These are phyloP conservation scores for Cutaneotrichosporon cutaneum DNA, from an alignment of 1,284 basidiomycete genomes.

Conservation along the genomic window DNA sequence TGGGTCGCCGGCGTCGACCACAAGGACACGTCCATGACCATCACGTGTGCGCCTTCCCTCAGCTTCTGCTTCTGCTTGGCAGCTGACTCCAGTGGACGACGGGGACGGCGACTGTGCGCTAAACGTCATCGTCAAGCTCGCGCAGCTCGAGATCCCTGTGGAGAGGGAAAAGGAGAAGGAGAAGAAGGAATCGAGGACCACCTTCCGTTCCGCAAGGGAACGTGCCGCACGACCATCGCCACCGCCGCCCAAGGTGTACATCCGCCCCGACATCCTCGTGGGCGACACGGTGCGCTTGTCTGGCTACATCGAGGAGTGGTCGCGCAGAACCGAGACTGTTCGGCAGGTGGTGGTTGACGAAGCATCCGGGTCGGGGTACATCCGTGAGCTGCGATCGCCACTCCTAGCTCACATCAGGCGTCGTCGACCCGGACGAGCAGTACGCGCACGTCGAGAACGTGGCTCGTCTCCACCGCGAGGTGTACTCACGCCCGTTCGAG, in stretches of 20 bases:
- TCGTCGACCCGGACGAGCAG: constrained; percentile 43
- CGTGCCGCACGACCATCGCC: background rate
- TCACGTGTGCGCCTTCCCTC: constrained; percentile 29
- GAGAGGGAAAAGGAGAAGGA: background rate
- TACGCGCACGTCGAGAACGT: constrained; percentile 30
- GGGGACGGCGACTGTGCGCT: constrained; percentile 40
- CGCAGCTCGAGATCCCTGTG: constrained; percentile 11
- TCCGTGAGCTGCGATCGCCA: constrained; percentile 27
- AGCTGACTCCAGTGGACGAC: constrained; percentile 40
- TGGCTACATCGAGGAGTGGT: constrained; percentile 43
- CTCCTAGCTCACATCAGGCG: constrained; percentile 25
- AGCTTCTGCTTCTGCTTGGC: background rate
- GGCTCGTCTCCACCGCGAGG: constrained; percentile 27
- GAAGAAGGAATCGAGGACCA: background rate
- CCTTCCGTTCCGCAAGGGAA: constrained; percentile 19
- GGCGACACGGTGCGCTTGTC: constrained; percentile 44
- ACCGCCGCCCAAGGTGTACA: constrained; percentile 23
- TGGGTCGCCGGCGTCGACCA: constrained; percentile 46
- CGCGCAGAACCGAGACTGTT: constrained; percentile 28
- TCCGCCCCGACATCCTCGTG: constrained; percentile 38
- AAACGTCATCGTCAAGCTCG: constrained; percentile 28
- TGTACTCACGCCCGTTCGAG: constrained; percentile 39
- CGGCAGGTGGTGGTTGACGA: constrained; percentile 41
- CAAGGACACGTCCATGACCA: constrained; percentile 34
- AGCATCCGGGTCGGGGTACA: constrained; percentile 32